Evolutionary conservation across 306 rosid species (phyloP).

Genomic region (Lablab purpureus): DNA sequence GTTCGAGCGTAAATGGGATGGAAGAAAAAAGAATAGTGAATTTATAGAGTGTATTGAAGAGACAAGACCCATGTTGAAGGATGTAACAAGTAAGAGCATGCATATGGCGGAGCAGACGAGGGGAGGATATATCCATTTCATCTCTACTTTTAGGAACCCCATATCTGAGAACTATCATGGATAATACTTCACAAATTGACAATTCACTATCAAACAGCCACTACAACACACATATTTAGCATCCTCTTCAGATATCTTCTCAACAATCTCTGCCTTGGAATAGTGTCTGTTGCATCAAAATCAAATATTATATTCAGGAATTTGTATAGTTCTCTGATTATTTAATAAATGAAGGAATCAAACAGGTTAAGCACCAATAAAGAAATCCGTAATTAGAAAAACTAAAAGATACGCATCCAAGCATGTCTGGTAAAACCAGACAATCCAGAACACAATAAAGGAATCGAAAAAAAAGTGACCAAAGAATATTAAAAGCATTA

Average conservation of each 20-base stretch:
- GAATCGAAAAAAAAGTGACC: conserved; percentile 12
- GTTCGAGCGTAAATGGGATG: conserved; percentile 53
- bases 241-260: conserved; percentile 31
- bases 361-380: conserved; percentile 38
- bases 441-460: conserved; percentile 32
- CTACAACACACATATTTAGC: background rate
- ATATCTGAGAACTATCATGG: conserved; percentile 57
- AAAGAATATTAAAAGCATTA: background rate
- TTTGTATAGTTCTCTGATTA: background rate
- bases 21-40: conserved; percentile 75
- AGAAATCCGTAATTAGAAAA: conserved; percentile 37
- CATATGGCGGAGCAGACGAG: conserved; percentile 63
- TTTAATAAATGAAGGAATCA: conserved; percentile 35
- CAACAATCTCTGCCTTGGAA: conserved; percentile 29
- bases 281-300: conserved; percentile 53
- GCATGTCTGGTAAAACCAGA: conserved; percentile 12
- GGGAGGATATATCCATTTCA: conserved; percentile 86
- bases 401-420: background rate
- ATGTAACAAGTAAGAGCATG: conserved; percentile 69
- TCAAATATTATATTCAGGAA: conserved; percentile 49
- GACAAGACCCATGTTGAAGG: conserved; percentile 76
- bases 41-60: conserved; percentile 75
- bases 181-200: conserved; percentile 32
- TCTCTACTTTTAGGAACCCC: conserved; percentile 75
- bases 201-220: conserved; percentile 31